These are phyloP conservation scores for Candida endomychidarum DNA, from an alignment of 805 yeast genomes.

Conservation along the genomic window DNA sequence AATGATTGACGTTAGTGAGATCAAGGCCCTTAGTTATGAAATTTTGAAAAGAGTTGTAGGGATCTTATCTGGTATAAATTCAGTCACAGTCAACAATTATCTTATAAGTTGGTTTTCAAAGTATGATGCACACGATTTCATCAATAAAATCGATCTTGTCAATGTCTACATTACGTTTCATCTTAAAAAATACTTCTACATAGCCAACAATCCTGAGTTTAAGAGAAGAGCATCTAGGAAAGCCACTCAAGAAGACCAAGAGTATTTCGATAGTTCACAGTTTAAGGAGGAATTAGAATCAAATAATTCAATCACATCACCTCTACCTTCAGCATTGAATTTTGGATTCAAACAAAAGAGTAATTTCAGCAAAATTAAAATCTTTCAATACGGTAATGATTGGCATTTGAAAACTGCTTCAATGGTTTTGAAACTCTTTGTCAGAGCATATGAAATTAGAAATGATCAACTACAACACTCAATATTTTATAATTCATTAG, in stretches of 20 bases:
- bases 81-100: conserved; percentile 35
- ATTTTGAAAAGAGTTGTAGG: conserved; percentile 71
- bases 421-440: conserved; percentile 53
- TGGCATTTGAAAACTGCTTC: conserved; percentile 81
- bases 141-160: conserved; percentile 58
- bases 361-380: conserved; percentile 36
- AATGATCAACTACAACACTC: conserved; percentile 30
- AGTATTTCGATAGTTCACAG: conserved; percentile 22
- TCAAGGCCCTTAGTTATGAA: conserved; percentile 62
- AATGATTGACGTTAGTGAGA: conserved; percentile 49
- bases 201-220: conserved; percentile 28
- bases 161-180: conserved; percentile 81
- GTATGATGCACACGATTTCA: conserved; percentile 43
- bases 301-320: conserved; percentile 12
- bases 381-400: conserved; percentile 68
- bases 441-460: conserved; percentile 50
- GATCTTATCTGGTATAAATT: conserved; percentile 52
- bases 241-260: conserved; percentile 13
- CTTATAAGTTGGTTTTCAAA: conserved; percentile 58
- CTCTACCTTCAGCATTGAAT: conserved; percentile 10
- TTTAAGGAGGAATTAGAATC: conserved; percentile 20
- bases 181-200: conserved; percentile 52
- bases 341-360: conserved; percentile 15
- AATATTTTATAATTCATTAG: conserved; percentile 72
- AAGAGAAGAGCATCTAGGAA: conserved; percentile 10